Conservation (phyloP, 2,329 filamentous ascomycete genomes). For the Alternaria sp. region DNA sequence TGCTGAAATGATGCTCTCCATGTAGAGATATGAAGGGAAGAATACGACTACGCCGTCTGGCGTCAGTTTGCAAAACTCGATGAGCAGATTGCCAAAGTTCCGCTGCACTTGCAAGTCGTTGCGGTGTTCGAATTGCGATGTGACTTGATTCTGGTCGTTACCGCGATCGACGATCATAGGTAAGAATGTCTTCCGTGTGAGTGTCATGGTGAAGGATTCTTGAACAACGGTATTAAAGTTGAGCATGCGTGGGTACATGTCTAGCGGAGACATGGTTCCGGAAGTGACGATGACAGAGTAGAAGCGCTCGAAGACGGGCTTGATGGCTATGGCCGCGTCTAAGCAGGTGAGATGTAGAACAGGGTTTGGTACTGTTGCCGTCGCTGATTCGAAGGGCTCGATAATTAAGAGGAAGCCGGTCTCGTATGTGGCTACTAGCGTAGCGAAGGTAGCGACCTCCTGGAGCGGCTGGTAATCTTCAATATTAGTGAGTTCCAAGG, state of each 20-base stretch:
- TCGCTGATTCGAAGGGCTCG: conserved; percentile 96
- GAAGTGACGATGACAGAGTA: conserved; percentile 98
- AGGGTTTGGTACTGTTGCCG: conserved; percentile 92
- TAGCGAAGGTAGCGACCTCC: conserved; percentile 97
- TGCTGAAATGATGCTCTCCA: conserved; percentile 99
- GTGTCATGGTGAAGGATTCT: conserved; percentile 96
- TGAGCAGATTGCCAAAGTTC: conserved; percentile 92
- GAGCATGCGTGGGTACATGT: conserved; percentile 99
- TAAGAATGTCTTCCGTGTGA: conserved; percentile 91
- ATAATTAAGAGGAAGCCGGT: conserved; percentile 94
- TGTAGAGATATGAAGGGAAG: conserved; percentile 97
- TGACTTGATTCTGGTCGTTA: conserved; percentile 90
- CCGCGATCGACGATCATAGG: conserved; percentile 97
- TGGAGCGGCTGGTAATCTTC: conserved; percentile 97
- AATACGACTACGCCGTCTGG: conserved; percentile 99
- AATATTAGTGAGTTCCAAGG: conserved; percentile 93
- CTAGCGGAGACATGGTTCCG: conserved; percentile 92
- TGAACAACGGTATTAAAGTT: conserved; percentile 91
- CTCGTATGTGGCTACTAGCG: conserved; percentile 93
- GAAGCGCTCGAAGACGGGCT: conserved; percentile 96
- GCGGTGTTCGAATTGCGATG: conserved; percentile 91
- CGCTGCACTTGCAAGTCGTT: conserved; percentile 97
- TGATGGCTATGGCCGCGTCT: conserved; percentile 96
- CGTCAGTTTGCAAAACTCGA: conserved; percentile 94
- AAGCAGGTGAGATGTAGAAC: conserved; percentile 97